Evolutionary conservation across 148 eudicot genomes (phyloP).

Genomic region (Rhododendron simsii): DNA sequence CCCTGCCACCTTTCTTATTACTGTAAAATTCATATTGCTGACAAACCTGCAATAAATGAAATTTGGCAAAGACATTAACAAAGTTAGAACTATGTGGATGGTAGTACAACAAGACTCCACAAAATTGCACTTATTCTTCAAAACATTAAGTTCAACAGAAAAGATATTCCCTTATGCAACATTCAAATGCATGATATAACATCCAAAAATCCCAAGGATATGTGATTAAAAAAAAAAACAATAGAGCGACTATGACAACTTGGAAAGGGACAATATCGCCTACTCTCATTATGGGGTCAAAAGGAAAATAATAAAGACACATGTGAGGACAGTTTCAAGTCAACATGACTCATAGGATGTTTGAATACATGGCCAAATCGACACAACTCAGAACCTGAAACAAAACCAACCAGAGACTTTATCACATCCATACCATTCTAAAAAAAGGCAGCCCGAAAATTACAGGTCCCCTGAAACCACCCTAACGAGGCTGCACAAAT

Average conservation of each 20-base stretch:
- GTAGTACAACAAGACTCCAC: neutral
- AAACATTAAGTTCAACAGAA: neutral
- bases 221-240: too few species aligned
- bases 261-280: neutral
- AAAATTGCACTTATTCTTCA: neutral
- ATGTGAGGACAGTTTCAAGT: neutral
- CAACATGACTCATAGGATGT: neutral
- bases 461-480: neutral
- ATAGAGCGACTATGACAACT: neutral
- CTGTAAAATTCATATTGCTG: constrained; percentile 93
- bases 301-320: neutral
- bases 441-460: neutral
- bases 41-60: constrained; percentile 65
- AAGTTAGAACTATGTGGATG: neutral
- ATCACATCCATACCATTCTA: neutral
- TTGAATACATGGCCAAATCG: neutral
- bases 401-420: neutral
- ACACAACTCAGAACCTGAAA: neutral
- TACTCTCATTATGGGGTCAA: neutral
- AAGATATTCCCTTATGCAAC: neutral
- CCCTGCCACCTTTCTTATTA: constrained; percentile 61
- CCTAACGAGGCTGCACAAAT: neutral
- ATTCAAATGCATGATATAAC: neutral
- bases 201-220: neutral
- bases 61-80: neutral